A percentile compares a stretch with the other conserved stretches of the same genome.
These are phyloP conservation scores for Decorospora gaudefroyi DNA, from an alignment of 2,329 filamentous ascomycete species.

Conservation along the genomic window DNA sequence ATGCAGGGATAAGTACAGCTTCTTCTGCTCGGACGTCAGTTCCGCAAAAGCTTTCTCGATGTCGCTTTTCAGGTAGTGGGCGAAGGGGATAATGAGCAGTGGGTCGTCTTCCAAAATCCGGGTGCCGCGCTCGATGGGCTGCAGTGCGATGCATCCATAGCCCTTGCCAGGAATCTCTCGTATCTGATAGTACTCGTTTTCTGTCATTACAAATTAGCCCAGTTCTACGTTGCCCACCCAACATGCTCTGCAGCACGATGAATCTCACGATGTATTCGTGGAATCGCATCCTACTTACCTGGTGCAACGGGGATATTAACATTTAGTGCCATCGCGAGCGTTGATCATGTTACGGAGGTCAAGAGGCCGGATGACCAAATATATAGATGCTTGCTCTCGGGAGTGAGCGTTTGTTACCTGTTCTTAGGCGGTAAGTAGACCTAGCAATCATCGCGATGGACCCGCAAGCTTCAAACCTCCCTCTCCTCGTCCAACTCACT, in stretches of 20 bases:
- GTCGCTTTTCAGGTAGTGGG: slow-evolving; percentile 40
- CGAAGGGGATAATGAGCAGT: slow-evolving; percentile 42
- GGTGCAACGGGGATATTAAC: slow-evolving; percentile 3
- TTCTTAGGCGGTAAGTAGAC: not conserved
- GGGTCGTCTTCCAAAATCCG: slow-evolving; percentile 50
- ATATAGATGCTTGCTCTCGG: not conserved
- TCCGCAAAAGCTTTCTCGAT: slow-evolving; percentile 37
- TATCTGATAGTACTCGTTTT: slow-evolving; percentile 39
- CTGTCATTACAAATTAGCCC: slow-evolving; percentile 1
- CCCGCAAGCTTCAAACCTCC: no score
- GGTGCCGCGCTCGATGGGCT: slow-evolving; percentile 45
- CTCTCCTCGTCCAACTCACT: no score
- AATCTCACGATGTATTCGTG: not conserved
- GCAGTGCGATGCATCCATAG: slow-evolving; percentile 49
- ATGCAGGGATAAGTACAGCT: slow-evolving; percentile 37
- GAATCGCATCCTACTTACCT: slow-evolving; percentile 1
- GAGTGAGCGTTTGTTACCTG: not conserved
- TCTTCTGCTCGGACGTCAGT: slow-evolving; percentile 26
- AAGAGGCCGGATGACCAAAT: not conserved
- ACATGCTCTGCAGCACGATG: not conserved
- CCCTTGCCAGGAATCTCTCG: slow-evolving; percentile 47
- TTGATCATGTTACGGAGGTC: no score
- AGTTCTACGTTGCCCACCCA: no score
- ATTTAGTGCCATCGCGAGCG: not conserved
- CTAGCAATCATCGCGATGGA: no score